phyloP scores from a whole-genome alignment of 148 eudicot species.

The Cornus suecica region DNA sequence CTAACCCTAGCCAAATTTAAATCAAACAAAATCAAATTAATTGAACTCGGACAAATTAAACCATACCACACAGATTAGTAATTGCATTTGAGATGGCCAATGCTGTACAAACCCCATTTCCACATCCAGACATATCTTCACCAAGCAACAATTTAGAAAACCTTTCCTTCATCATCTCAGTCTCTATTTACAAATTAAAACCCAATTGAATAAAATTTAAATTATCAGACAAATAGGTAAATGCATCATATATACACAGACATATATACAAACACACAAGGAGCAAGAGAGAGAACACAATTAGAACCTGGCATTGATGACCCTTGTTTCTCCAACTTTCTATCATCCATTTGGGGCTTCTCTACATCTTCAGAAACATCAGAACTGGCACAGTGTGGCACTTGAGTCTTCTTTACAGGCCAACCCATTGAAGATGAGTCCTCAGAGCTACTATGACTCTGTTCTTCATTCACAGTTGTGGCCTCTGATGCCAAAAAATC shows the following conservation, averaged over 20 bases:
- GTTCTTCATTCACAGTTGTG: slow-evolving; percentile 31
- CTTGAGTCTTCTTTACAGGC: slow-evolving; percentile 30
- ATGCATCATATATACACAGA: neutral
- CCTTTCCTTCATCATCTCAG: slow-evolving; percentile 83
- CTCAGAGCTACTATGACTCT: slow-evolving; percentile 39
- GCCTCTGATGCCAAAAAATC: slow-evolving; percentile 40
- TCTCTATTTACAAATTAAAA: slow-evolving; percentile 43
- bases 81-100: slow-evolving; percentile 80
- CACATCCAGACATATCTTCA: slow-evolving; percentile 90
- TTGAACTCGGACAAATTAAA: neutral
- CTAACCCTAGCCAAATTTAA: neutral
- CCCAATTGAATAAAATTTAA: slow-evolving; percentile 4
- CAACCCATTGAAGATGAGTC: slow-evolving; percentile 40
- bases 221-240: neutral
- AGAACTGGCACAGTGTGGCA: slow-evolving; percentile 18
- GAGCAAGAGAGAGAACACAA: neutral
- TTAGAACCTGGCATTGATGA: slow-evolving; percentile 47
- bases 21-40: slow-evolving; percentile 6
- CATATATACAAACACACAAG: neutral
- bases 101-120: slow-evolving; percentile 77
- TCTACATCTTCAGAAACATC: slow-evolving; percentile 15
- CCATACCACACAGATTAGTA: slow-evolving; percentile 82
- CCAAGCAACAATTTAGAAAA: slow-evolving; percentile 83
- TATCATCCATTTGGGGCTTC: slow-evolving; percentile 27
- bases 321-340: slow-evolving; percentile 40